These are phyloP conservation scores for Diaporthe aspalathi DNA, from an alignment of 2,329 filamentous ascomycete genomes.

Conservation along the genomic window DNA sequence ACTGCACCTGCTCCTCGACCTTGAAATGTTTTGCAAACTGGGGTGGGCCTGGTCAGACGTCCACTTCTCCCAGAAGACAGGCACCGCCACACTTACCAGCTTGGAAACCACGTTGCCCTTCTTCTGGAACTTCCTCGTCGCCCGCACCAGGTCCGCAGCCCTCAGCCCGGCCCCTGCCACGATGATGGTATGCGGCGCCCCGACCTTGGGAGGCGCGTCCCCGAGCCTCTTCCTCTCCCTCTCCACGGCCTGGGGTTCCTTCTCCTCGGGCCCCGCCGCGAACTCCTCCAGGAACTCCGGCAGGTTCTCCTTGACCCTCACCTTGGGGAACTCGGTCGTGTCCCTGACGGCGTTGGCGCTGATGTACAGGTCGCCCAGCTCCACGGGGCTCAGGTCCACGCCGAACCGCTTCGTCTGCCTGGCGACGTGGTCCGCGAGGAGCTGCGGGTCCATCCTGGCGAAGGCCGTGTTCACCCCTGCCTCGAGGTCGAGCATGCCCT, in stretches of 20 bases:
- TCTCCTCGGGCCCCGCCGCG: constrained; percentile 49
- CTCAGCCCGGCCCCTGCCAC: constrained; percentile 87
- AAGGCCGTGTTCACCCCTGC: constrained; percentile 84
- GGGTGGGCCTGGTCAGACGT: constrained; percentile 34
- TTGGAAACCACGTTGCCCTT: constrained; percentile 86
- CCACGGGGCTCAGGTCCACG: constrained; percentile 82
- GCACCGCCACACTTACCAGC: constrained; percentile 60
- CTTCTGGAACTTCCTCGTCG: constrained; percentile 80
- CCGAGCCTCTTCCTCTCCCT: constrained; percentile 65
- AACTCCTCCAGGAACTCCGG: constrained; percentile 81
- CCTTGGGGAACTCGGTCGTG: constrained; percentile 78
- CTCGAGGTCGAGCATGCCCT: constrained; percentile 72
- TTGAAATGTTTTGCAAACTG: constrained; percentile 98
- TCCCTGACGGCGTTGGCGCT: constrained; percentile 82
- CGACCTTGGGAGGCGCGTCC: constrained; percentile 74
- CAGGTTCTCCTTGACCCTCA: constrained; percentile 77
- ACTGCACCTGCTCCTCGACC: constrained; percentile 83
- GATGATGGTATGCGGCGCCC: constrained; percentile 86
- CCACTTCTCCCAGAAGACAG: too few species aligned
- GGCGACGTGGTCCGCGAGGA: constrained; percentile 87
- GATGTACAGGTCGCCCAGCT: constrained; percentile 84
- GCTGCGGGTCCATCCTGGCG: constrained; percentile 81
- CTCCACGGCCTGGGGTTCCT: constrained; percentile 24
- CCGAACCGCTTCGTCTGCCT: constrained; percentile 83
- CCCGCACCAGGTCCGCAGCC: constrained; percentile 85